These are phyloP conservation scores for Arabidopsis arenosa DNA, from an alignment of 345 rosid genomes.

Conservation along the genomic window DNA sequence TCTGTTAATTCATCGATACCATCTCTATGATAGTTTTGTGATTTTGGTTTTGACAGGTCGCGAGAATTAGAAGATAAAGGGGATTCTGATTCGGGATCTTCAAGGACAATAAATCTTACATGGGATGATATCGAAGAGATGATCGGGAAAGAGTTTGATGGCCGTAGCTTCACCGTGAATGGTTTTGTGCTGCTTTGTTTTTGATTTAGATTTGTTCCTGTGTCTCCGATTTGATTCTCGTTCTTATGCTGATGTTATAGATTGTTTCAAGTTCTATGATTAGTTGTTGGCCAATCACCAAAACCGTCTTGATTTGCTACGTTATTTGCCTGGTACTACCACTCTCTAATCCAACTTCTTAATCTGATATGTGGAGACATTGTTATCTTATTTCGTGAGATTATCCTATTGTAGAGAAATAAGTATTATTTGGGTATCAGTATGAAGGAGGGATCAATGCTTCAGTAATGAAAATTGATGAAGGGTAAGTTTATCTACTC, in stretches of 20 bases:
- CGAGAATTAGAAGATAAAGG: not conserved
- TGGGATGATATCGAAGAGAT: not conserved
- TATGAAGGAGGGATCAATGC: conserved; percentile 86
- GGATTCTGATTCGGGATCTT: not conserved
- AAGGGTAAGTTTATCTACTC: conserved; percentile 54
- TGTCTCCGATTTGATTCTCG: no score
- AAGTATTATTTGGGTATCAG: conserved; percentile 80
- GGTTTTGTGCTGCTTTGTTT: no score
- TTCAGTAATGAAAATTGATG: conserved; percentile 68
- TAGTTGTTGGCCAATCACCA: no score
- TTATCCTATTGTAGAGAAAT: conserved; percentile 70
- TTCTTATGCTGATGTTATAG: no score
- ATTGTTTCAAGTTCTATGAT: no score
- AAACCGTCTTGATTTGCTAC: no score
- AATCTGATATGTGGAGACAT: not conserved
- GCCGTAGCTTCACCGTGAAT: no score
- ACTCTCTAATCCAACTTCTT: conserved; percentile 8
- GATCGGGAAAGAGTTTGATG: not conserved
- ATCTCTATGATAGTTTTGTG: not conserved
- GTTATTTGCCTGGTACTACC: conserved; percentile 55
- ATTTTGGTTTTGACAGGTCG: not conserved
- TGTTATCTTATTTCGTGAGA: conserved; percentile 6
- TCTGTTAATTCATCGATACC: not conserved
- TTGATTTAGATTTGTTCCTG: no score
- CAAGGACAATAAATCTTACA: no score